Base-by-base conservation (phyloP, 164 flowering plant genomes). In the Taxillus chinensis region DNA sequence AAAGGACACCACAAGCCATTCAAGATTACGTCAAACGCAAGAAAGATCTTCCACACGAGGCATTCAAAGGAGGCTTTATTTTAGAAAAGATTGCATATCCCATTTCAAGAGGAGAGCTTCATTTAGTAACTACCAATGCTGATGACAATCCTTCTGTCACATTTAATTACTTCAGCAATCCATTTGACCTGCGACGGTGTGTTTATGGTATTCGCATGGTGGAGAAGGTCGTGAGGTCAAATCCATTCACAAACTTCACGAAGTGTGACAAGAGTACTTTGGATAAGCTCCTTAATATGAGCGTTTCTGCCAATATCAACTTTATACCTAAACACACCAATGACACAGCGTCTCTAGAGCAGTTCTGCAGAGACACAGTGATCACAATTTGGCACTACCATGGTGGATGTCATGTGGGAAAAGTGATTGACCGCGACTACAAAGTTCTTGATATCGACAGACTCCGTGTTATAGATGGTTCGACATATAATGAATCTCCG, bases 321-420 rank as follows among this genome's bases (percentile, higher is more conserved):
- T 65, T 92, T 10, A 71, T 86, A 15, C 99, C 98, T 0, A 84
- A 71, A 61, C 89, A 87, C 15, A 67, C 80, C 43, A 85, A 91
- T 42, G 87, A 83, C 71, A 78, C 92, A 2, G 67, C 70, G 60
- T 81, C 85, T 3, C 27, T 91, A 5, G 82, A 81, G 74, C 97
- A 87, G 77, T 90, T 83, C 66, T 90, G 97, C 70, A 83, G 62
- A 65, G 97, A 90, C 81, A 86, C 97, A 6, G 89, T 90, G 41
- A 70, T 84, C 75, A 86, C 95, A 39, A 86, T 90, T 27, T 90
- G 97, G 97, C 97, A 90, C 57, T 90, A 87, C 68, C 97, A 90
- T 68, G 95, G 97, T 7, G 97, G 97, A 2, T 83, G 89, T 65
- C 87, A 80, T 45, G 81, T 84, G 3, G 86, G 86, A 46, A 74